Evolutionary conservation across 768 basidiomycete species (phyloP).

Genomic region (Boletus edulis): DNA sequence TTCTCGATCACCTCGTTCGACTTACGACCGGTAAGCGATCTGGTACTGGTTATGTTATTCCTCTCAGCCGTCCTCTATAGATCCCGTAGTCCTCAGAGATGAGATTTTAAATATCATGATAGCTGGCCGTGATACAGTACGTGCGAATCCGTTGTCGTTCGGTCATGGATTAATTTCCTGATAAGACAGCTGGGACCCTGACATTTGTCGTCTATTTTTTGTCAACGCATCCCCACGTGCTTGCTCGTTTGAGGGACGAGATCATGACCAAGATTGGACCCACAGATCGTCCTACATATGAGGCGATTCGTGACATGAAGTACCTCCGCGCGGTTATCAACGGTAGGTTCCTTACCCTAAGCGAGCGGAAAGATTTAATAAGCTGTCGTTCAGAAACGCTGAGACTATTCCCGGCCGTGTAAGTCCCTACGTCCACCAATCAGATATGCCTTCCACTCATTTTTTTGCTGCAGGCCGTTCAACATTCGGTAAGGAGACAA

Average conservation of each 20-base stretch:
- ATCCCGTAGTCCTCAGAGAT: slow-evolving; percentile 29
- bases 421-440: not conserved
- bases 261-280: slow-evolving; percentile 51
- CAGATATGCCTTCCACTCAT: not conserved
- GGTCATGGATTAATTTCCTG: slow-evolving; percentile 6
- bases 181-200: slow-evolving; percentile 39
- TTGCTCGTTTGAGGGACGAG: slow-evolving; percentile 50
- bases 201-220: slow-evolving; percentile 44
- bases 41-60: slow-evolving; percentile 20
- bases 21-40: slow-evolving; percentile 39
- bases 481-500: slow-evolving; percentile 39
- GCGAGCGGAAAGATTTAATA: not conserved
- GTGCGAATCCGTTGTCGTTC: not conserved
- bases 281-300: slow-evolving; percentile 46
- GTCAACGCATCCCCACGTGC: slow-evolving; percentile 47
- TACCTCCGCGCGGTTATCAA: slow-evolving; percentile 65
- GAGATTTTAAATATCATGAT: slow-evolving; percentile 35
- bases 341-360: slow-evolving; percentile 32
- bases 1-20: slow-evolving; percentile 56
- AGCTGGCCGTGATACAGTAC: slow-evolving; percentile 31
- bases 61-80: slow-evolving; percentile 9
- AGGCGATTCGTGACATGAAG: slow-evolving; percentile 59
- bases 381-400: slow-evolving; percentile 41
- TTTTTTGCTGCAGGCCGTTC: slow-evolving; percentile 36
- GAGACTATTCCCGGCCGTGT: slow-evolving; percentile 54